Evolutionary conservation across 305 asterid genomes (phyloP), one percentile per base, ranked within the genome.

Genomic region (Fraxinus albicans): DNA sequence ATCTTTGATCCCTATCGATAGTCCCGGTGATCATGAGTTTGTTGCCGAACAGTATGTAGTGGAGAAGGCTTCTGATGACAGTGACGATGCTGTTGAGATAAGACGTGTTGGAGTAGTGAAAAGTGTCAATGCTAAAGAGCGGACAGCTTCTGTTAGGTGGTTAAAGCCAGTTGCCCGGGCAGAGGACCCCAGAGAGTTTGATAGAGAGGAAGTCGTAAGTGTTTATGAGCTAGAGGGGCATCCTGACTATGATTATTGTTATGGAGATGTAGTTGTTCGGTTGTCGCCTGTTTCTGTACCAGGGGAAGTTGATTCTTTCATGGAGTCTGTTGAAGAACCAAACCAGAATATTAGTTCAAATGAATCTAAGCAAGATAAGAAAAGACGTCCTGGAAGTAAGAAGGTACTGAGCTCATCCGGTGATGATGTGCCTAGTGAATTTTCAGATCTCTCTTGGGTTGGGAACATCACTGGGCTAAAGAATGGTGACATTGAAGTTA

Each of bases 221-320:
- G 99, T 95, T 10, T 97, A 95, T 95, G 98, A 97, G 93, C 90
- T 97, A 69, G 99, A 97, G 89, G 97, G 93, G 67, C 99, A 95
- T 90, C 98, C 97, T 60, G 99, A 97, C 90, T 97, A 93, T 88
- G 99, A 97, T 85, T 95, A 95, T 88, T 94, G 99, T 80, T 93
- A 93, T 77, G 99, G 99, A 69, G 99, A 97, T 86, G 94, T 94
- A 50, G 99, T 97, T 86, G 97, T 97, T 83, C 93, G 99, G 81
- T 91, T 94, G 82, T 91, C 97, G 53, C 95, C 98, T 86, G 92
- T 91, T 90, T 86, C 91, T 77, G 77, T 88, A 38, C 89, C 94
- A 19, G 84, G 84, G 77, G 81, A 86, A 21, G 79, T 81, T 84
- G 88, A 85, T 44, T 55, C 91, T 25, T 42, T 60, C 78, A 81